Base-by-base conservation (phyloP, 2,329 filamentous ascomycete species). In the Dactylellina haptotyla region DNA sequence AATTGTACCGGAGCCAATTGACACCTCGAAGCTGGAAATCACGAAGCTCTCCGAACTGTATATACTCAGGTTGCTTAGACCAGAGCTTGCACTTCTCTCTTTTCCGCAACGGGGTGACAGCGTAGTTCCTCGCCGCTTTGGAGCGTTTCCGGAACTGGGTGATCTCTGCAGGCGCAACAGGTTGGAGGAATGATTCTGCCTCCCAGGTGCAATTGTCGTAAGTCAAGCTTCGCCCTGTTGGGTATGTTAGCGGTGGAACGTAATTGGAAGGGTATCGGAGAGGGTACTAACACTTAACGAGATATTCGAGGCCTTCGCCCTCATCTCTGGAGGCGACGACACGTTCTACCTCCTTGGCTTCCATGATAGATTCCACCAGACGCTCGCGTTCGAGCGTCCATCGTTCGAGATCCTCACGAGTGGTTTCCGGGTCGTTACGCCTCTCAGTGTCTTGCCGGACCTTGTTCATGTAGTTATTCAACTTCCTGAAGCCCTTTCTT, bases 1-100 rank as follows among this genome's bases (percentile, higher is more conserved):
- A 99, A 81, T 98, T 97, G 82, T 96, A 92, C 48, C 92, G 92
- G 75, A 99, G 84, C 81, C 97, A 99, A 83, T 98, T 98, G 73
- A 99, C 84, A 28, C 96, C 95, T 76, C 90, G 92, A 78, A 98
- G 86, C 81, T 99, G 96, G 80, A 99, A 99, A 76, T 93, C 89
- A 77, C 95, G 89, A 58, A 99, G 86, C 80, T 95, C 87, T 45
- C 95, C 95, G 77, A 88, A 87, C 76, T 89, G 86, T 81, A 99
- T 88, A 79, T 97, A 99, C 32, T 87, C 85, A 0, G 95, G 95
- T 78, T 98, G 94, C 67, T 88, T 54, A 16, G 69, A 51, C 69
- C 69, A 73, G 3, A 73, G 50, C 37, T 73, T 73, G 46, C 54
- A 73, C 39, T 73, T 66, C n/a, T 66, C 54, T 45, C 69, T 46